These are phyloP conservation scores for Aspergillus cejpii DNA, from an alignment of 2,329 filamentous ascomycete species.

Conservation along the genomic window DNA sequence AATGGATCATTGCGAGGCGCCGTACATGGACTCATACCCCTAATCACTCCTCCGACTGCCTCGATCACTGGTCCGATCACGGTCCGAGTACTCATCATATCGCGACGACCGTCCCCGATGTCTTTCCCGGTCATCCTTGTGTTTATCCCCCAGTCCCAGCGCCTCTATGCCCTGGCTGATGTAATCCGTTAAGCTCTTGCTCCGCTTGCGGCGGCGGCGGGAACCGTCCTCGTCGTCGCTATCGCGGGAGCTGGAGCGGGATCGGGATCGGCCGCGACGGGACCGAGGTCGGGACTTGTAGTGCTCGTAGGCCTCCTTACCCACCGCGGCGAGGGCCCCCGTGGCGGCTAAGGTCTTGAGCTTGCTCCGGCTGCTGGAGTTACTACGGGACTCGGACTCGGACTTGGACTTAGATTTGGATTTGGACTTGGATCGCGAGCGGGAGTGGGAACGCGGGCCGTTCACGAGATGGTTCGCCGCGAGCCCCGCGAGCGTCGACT, in stretches of 20 bases:
- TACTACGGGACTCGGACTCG: no score
- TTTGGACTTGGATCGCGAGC: slow-evolving; percentile 59
- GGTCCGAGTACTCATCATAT: slow-evolving; percentile 37
- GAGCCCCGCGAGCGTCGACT: slow-evolving; percentile 82
- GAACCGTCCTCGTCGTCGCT: slow-evolving; percentile 46
- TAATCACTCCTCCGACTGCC: slow-evolving; percentile 40
- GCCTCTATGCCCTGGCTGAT: slow-evolving; percentile 41
- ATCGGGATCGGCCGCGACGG: slow-evolving; percentile 24
- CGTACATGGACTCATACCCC: slow-evolving; percentile 14
- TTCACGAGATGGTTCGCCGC: slow-evolving; percentile 81
- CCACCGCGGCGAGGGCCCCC: slow-evolving; percentile 43
- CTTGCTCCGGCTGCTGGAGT: slow-evolving; percentile 40
- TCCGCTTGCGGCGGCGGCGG: slow-evolving; percentile 39
- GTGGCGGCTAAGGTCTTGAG: slow-evolving; percentile 40
- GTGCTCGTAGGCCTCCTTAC: slow-evolving; percentile 42
- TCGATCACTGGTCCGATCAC: slow-evolving; percentile 32
- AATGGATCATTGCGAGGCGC: slow-evolving; percentile 30
- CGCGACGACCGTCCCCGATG: slow-evolving; percentile 27
- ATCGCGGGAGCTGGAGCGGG: slow-evolving; percentile 48
- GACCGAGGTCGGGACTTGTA: slow-evolving; percentile 39
- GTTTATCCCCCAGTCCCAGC: slow-evolving; percentile 37
- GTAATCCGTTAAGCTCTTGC: slow-evolving; percentile 43
- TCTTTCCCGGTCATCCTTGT: slow-evolving; percentile 28
- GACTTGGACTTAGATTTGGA: no score
- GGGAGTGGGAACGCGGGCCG: slow-evolving; percentile 66